Percentiles rank a stretch among this genome's conserved stretches.
Conservation (phyloP, 495 filamentous ascomycete species). For the Mytilinidion resinicola region DNA sequence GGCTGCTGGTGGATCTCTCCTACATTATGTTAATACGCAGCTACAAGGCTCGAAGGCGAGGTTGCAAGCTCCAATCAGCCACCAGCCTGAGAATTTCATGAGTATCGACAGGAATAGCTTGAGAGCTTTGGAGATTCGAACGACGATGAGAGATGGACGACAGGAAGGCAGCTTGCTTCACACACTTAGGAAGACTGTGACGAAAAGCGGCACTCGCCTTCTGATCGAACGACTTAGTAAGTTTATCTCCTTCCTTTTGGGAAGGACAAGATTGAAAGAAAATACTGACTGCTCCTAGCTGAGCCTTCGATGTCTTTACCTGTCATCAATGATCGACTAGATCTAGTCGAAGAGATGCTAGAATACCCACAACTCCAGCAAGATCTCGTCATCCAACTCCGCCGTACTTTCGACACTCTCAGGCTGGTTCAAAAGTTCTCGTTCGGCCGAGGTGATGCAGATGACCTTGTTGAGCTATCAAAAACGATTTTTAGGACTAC, state of each 20-base stretch:
- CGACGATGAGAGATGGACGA: slow-evolving; percentile 67
- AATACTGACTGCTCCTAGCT: slow-evolving; percentile 37
- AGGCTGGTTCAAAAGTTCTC: slow-evolving; percentile 90
- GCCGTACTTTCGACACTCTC: slow-evolving; percentile 75
- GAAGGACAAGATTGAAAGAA: neutral
- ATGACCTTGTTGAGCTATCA: slow-evolving; percentile 78
- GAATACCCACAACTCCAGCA: slow-evolving; percentile 58
- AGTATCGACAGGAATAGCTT: slow-evolving; percentile 85
- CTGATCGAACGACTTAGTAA: slow-evolving; percentile 76
- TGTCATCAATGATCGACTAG: slow-evolving; percentile 72
- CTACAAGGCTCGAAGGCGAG: slow-evolving; percentile 75
- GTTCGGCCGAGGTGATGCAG: slow-evolving; percentile 84
- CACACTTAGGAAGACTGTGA: slow-evolving; percentile 79
- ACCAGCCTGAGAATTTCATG: slow-evolving; percentile 71
- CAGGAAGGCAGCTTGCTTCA: slow-evolving; percentile 82
- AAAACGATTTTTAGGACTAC: slow-evolving; percentile 74
- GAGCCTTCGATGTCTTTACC: slow-evolving; percentile 78
- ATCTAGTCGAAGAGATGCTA: slow-evolving; percentile 72
- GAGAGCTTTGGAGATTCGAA: slow-evolving; percentile 79
- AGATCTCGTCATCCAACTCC: slow-evolving; percentile 58
- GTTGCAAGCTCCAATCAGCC: slow-evolving; percentile 72
- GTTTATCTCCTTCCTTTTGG: slow-evolving; percentile 9
- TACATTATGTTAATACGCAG: slow-evolving; percentile 75
- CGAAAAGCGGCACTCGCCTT: slow-evolving; percentile 80
- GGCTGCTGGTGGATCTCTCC: slow-evolving; percentile 62